Percentiles rank a stretch among this genome's conserved stretches.
Conservation (phyloP, 805 yeast species). For the Teunomyces cretensis region DNA sequence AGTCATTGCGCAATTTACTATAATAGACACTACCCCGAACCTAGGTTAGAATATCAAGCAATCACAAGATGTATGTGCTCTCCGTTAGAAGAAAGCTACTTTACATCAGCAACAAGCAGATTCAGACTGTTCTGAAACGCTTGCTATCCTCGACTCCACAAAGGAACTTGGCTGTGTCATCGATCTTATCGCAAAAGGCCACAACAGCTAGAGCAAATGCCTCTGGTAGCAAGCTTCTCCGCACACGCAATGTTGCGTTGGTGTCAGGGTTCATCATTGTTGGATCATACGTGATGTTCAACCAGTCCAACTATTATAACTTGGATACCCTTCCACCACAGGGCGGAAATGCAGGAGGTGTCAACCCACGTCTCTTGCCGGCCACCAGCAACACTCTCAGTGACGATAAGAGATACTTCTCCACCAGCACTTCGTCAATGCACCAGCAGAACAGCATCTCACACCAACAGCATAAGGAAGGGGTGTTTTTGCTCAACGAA, state of each 20-base stretch:
- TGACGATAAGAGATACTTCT: constrained; percentile 24
- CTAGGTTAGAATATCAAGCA: not conserved
- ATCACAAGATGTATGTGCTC: constrained; percentile 15
- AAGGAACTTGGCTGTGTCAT: constrained; percentile 3
- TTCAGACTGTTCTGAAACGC: constrained; percentile 14
- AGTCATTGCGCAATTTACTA: not conserved
- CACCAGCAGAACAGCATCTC: constrained; percentile 41
- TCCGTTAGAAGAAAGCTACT: constrained; percentile 20
- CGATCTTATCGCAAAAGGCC: not conserved
- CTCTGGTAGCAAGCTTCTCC: constrained; percentile 7
- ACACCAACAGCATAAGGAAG: constrained; percentile 51
- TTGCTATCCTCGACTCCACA: constrained; percentile 14
- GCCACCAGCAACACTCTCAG: constrained; percentile 10
- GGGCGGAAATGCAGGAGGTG: constrained; percentile 12
- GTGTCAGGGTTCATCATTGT: constrained; percentile 43
- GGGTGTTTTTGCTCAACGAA: constrained; percentile 57
- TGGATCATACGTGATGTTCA: constrained; percentile 41
- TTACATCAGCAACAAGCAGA: constrained; percentile 16
- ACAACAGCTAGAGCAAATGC: not conserved
- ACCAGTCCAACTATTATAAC: constrained; percentile 40
- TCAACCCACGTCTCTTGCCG: constrained; percentile 16
- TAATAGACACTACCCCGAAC: not conserved
- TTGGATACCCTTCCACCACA: constrained; percentile 37
- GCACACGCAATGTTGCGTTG: constrained; percentile 36
- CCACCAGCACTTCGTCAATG: constrained; percentile 48